These are phyloP conservation scores for Penicillium sp. DNA, from an alignment of 2,329 filamentous ascomycete species.

Conservation along the genomic window DNA sequence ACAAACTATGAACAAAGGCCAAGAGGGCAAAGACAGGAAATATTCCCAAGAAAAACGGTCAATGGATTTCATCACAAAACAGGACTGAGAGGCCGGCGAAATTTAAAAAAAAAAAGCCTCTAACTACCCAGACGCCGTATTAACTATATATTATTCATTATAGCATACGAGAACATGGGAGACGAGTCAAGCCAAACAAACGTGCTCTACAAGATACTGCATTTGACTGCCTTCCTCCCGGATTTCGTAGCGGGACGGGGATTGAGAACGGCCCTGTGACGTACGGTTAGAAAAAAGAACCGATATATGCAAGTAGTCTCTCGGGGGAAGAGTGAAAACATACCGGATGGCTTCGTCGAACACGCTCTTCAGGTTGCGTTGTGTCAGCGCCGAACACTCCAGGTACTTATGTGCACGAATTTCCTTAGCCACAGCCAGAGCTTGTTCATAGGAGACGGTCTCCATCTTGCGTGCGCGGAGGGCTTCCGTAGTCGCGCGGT, in stretches of 20 bases:
- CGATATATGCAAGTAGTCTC: background rate
- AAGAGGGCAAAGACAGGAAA: constrained; percentile 8
- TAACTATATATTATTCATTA: constrained; percentile 40
- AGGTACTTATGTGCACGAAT: constrained; percentile 97
- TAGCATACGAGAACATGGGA: constrained; percentile 28
- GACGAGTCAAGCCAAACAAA: constrained; percentile 15
- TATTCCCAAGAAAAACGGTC: constrained; percentile 20
- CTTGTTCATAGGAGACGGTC: constrained; percentile 93
- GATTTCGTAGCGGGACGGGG: constrained; percentile 46
- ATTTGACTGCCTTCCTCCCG: constrained; percentile 41
- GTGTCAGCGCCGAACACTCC: constrained; percentile 94
- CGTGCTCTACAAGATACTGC: constrained; percentile 43
- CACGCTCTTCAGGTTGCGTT: constrained; percentile 95
- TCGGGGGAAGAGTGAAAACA: constrained; percentile 32
- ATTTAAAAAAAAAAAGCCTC: constrained; percentile 20
- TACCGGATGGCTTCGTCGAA: constrained; percentile 99
- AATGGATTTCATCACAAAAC: constrained; percentile 29
- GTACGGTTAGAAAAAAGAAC: background rate
- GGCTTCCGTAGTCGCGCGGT: constrained; percentile 74
- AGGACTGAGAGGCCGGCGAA: constrained; percentile 14
- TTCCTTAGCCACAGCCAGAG: constrained; percentile 82
- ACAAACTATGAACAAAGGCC: constrained; percentile 8
- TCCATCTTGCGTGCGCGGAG: constrained; percentile 92
- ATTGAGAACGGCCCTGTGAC: constrained; percentile 47
- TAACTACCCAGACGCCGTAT: constrained; percentile 37